phyloP scores from a whole-genome alignment of 2,329 filamentous ascomycete genomes.

The Nothophoma quercina region DNA sequence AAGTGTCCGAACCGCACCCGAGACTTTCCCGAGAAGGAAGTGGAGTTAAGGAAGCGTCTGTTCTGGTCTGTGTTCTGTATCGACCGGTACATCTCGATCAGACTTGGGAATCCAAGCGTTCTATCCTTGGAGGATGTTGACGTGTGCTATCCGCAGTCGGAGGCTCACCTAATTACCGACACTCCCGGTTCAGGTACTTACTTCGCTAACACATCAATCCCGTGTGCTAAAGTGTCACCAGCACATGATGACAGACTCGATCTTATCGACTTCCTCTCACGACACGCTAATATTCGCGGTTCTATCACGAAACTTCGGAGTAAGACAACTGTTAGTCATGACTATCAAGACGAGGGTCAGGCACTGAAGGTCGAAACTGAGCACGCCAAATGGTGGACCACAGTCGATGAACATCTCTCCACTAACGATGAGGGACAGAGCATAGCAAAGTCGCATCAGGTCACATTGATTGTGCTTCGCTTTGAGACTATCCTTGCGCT shows the following conservation, averaged over 20 bases:
- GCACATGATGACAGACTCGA: slow-evolving; percentile 29
- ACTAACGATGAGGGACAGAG: slow-evolving; percentile 16
- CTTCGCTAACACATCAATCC: background rate
- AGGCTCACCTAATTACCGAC: slow-evolving; percentile 17
- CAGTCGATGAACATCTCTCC: slow-evolving; percentile 34
- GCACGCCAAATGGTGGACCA: slow-evolving; percentile 38
- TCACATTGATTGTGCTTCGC: slow-evolving; percentile 33
- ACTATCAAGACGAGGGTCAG: slow-evolving; percentile 16
- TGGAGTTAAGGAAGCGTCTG: slow-evolving; percentile 32
- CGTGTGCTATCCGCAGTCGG: slow-evolving; percentile 33
- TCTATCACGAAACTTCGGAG: slow-evolving; percentile 34
- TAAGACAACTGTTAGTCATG: slow-evolving; percentile 15
- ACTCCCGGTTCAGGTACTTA: slow-evolving; percentile 8
- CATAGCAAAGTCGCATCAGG: slow-evolving; percentile 32
- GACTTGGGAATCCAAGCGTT: slow-evolving; percentile 30
- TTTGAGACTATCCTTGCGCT: slow-evolving; percentile 34
- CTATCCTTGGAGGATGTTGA: slow-evolving; percentile 30
- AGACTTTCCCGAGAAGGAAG: slow-evolving; percentile 17
- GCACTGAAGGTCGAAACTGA: slow-evolving; percentile 31
- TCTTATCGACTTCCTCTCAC: slow-evolving; percentile 33
- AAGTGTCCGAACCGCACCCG: slow-evolving; percentile 22
- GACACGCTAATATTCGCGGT: slow-evolving; percentile 31
- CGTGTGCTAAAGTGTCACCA: background rate
- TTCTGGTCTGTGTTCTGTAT: slow-evolving; percentile 38
- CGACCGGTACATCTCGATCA: slow-evolving; percentile 35